Evolutionary conservation across 495 filamentous ascomycete genomes (phyloP).

Genomic region (Cudoniella acicularis): DNA sequence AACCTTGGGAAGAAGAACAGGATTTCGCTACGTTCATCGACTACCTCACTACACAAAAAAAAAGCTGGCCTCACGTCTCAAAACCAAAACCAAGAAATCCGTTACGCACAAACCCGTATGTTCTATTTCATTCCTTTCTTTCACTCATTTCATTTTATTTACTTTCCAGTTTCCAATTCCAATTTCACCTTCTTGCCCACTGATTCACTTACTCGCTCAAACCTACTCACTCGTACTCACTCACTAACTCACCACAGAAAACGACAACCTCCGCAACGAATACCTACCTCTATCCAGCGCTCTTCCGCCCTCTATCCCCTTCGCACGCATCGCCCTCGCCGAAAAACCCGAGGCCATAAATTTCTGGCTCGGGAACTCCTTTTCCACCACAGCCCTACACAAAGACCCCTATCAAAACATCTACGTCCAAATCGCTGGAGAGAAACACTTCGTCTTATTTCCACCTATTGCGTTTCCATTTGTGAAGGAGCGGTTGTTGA

Average conservation of each 20-base stretch:
- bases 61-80: constrained; percentile 2
- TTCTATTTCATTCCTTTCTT: neutral
- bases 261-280: constrained; percentile 71
- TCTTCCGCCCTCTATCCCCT: constrained; percentile 55
- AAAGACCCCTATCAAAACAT: constrained; percentile 81
- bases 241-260: constrained; percentile 42
- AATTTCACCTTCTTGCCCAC: neutral
- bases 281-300: constrained; percentile 54
- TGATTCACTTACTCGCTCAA: no score
- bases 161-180: neutral
- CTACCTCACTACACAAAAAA: constrained; percentile 40
- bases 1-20: constrained; percentile 52
- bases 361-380: constrained; percentile 71
- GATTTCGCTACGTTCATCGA: constrained; percentile 43
- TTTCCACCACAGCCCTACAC: constrained; percentile 63
- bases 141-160: no score
- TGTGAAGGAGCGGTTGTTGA: constrained; percentile 55
- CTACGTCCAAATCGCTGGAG: constrained; percentile 66
- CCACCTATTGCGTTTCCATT: constrained; percentile 60
- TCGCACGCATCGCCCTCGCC: constrained; percentile 61
- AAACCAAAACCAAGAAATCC: constrained; percentile 29
- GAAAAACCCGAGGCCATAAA: constrained; percentile 66
- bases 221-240: no score
- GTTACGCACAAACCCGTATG: constrained; percentile 53
- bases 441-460: constrained; percentile 67